A percentile compares a stretch with the other conserved stretches of the same genome.
These are phyloP conservation scores for Herpetomonas samuelpessoai DNA, from an alignment of 208 protist genomes.

Conservation along the genomic window DNA sequence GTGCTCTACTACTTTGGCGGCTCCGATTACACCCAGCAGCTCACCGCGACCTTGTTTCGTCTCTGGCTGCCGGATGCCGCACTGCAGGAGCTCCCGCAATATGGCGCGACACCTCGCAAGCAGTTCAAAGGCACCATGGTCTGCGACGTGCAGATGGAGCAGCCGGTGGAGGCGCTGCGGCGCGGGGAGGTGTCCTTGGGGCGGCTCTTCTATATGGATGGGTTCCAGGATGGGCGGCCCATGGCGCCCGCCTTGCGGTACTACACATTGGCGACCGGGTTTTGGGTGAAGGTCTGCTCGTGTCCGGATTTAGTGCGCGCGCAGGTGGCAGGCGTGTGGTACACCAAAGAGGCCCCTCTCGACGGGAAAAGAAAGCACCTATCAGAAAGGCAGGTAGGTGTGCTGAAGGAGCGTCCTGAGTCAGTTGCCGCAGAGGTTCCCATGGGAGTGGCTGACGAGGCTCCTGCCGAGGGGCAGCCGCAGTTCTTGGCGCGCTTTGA, in stretches of 20 bases:
- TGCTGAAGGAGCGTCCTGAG: too few relatives aligned
- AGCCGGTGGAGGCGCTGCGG: slow-evolving; percentile 17
- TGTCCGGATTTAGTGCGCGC: slow-evolving; percentile 40
- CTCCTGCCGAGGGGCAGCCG: not conserved
- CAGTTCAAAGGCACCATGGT: slow-evolving; percentile 55
- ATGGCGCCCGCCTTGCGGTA: slow-evolving; percentile 39
- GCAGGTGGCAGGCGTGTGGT: slow-evolving; percentile 21
- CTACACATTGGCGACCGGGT: slow-evolving; percentile 30
- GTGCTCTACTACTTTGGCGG: slow-evolving; percentile 54
- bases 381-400: too few relatives aligned
- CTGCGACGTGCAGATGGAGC: slow-evolving; percentile 37
- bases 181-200: slow-evolving; percentile 14
- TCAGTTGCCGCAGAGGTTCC: not conserved
- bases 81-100: slow-evolving; percentile 42
- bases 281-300: slow-evolving; percentile 44
- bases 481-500: slow-evolving; percentile 29
- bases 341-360: not conserved
- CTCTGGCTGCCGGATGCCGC: slow-evolving; percentile 34
- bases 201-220: slow-evolving; percentile 54
- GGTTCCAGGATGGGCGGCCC: slow-evolving; percentile 37
- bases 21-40: slow-evolving; percentile 27
- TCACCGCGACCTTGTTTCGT: slow-evolving; percentile 38
- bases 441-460: not conserved
- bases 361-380: too few relatives aligned
- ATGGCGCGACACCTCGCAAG: slow-evolving; percentile 34